Conservation (phyloP, 495 filamentous ascomycete species). For the Hypoxylon intermedium region DNA sequence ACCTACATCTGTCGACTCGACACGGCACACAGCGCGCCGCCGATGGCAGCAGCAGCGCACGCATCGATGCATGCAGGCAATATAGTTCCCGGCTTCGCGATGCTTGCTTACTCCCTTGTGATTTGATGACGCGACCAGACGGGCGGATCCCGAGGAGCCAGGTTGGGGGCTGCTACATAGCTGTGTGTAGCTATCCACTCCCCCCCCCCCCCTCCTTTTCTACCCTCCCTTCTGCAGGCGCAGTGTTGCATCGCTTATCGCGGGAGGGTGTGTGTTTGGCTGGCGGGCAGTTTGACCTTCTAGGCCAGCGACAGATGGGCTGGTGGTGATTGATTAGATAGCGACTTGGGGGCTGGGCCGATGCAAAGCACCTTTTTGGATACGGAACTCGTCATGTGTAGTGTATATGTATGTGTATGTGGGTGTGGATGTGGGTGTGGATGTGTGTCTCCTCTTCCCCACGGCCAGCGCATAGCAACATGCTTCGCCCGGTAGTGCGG, state of each 20-base stretch:
- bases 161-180: no score
- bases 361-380: constrained; percentile 38
- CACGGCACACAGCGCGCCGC: no score
- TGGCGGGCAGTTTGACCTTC: constrained; percentile 33
- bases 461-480: not conserved
- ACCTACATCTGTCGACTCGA: constrained; percentile 33
- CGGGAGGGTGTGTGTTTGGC: constrained; percentile 31
- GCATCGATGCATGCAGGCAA: constrained; percentile 21
- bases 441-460: not conserved
- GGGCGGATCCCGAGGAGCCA: constrained; percentile 29
- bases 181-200: constrained; percentile 26
- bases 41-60: constrained; percentile 20
- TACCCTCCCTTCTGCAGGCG: constrained; percentile 7
- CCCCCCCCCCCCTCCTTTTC: not conserved
- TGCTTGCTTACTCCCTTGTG: constrained; percentile 26
- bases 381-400: no score
- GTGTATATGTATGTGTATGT: no score
- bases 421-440: no score
- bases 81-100: not conserved
- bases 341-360: constrained; percentile 21
- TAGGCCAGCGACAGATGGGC: constrained; percentile 29
- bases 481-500: no score
- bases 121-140: constrained; percentile 30
- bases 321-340: constrained; percentile 39
- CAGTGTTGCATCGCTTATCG: constrained; percentile 37